Evolutionary conservation across 768 basidiomycete genomes (phyloP).

Genomic region (Boletus sp.): DNA sequence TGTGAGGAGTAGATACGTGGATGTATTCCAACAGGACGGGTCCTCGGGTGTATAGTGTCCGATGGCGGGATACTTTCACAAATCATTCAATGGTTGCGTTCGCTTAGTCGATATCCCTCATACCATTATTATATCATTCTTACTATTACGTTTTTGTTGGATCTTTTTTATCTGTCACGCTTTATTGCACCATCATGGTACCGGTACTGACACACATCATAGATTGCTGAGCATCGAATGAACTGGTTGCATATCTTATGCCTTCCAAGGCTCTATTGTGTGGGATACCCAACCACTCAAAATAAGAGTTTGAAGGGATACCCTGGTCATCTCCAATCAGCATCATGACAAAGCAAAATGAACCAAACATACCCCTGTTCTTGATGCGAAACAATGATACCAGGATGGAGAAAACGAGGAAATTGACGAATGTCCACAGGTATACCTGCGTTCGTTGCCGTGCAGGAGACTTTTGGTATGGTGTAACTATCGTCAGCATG

Average conservation of each 20-base stretch:
- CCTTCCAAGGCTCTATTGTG: background rate
- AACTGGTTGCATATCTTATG: background rate
- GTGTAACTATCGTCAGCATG: conserved; percentile 79
- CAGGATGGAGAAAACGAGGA: conserved; percentile 85
- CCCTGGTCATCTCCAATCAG: conserved; percentile 38
- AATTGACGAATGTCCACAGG: conserved; percentile 79
- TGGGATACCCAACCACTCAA: conserved; percentile 31
- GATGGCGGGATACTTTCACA: background rate
- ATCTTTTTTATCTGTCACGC: conserved; percentile 23
- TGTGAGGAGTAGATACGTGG: conserved; percentile 82
- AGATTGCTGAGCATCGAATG: background rate
- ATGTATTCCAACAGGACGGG: conserved; percentile 72
- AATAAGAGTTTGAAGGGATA: conserved; percentile 82
- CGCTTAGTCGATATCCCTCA: conserved; percentile 3
- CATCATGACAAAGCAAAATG: background rate
- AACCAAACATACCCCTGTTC: conserved; percentile 64
- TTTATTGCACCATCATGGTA: conserved; percentile 11
- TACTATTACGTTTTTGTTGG: conserved; percentile 16
- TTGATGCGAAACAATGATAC: conserved; percentile 88
- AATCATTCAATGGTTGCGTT: background rate
- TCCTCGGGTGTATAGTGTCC: conserved; percentile 13
- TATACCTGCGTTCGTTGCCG: conserved; percentile 87
- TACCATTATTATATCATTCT: conserved; percentile 20
- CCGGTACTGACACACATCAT: background rate
- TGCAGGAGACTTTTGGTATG: conserved; percentile 65